Base-by-base conservation (phyloP, 2,329 filamentous ascomycete species). In the Ceratocystis cacaofunesta region DNA sequence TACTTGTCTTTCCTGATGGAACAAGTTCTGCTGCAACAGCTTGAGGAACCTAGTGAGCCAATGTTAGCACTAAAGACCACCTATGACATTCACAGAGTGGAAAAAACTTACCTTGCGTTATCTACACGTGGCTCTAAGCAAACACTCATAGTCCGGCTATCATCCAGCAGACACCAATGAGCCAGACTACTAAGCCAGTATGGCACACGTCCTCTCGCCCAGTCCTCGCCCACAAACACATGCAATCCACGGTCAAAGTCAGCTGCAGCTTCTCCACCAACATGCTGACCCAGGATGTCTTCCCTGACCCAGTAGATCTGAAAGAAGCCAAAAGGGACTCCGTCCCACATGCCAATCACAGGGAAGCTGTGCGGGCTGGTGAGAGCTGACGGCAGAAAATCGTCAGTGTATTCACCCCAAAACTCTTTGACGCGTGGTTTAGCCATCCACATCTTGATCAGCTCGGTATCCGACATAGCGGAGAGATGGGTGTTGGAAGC, bases 281-380 rank as follows among this genome's bases (percentile, higher is more conserved):
- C 75, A 69, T 90, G 80, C 61, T 80, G 82, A 0, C 89, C 90
- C 0, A 99, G 74, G 0, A 79, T 77, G 72, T 97, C 94, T 73
- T 99, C 94, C 72, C 95, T 96, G 2, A 94, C 90, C 92, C 94
- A 99, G 76, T 99, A 99, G 43, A 99, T 82, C 77, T 99, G 94
- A 73, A 99, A 96, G 73, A 95, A 99, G 0, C 91, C 94, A 76
- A 97, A 99, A 0, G 92, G 92, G 68, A 92, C 87, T 10, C 90
- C 92, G 70, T 97, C 90, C 89, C 92, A 99, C 73, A 91, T 86
- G 0, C 89, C 94, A 68, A 97, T 92, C 0, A 87, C 90, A 0
- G 94, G 94, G 74, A 97, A 96, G 7, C 86, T 90, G 74, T 96
- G 88, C 19, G 80, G 79, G 22, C 81, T 85, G 12, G 79, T 79